Conservation (phyloP, 768 basidiomycete genomes). For the Filobasidium floriforme region DNA sequence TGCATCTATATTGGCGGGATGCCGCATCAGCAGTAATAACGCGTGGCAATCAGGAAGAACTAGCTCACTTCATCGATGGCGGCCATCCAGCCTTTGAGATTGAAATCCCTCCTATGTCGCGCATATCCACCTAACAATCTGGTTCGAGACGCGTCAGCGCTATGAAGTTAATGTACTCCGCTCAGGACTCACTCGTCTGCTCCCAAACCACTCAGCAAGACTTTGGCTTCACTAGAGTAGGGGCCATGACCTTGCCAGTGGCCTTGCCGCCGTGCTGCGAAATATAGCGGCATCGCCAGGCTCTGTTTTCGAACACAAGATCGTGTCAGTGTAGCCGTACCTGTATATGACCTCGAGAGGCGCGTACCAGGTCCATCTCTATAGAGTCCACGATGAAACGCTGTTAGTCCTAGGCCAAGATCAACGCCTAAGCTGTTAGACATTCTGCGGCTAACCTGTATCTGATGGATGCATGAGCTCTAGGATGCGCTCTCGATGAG, state of each 20-base stretch:
- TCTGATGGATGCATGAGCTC: conserved; percentile 43
- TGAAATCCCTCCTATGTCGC: conserved; percentile 72
- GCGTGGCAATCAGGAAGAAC: background rate
- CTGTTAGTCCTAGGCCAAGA: background rate
- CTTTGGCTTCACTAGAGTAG: conserved; percentile 69
- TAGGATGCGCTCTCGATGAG: conserved; percentile 60
- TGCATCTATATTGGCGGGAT: conserved; percentile 57
- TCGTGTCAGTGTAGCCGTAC: background rate
- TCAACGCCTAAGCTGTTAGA: background rate
- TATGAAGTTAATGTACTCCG: background rate
- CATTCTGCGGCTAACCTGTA: conserved; percentile 27
- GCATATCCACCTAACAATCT: conserved; percentile 82
- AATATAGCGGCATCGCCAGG: conserved; percentile 87
- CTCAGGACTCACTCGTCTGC: conserved; percentile 62
- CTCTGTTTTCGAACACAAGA: conserved; percentile 46
- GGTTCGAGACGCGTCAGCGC: background rate
- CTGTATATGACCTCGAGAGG: background rate
- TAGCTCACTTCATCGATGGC: conserved; percentile 66
- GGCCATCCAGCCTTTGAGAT: conserved; percentile 61
- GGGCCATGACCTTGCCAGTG: conserved; percentile 44
- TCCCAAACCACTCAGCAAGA: conserved; percentile 82
- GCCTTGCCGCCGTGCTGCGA: conserved; percentile 70
- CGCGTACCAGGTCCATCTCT: conserved; percentile 63
- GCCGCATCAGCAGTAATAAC: background rate
- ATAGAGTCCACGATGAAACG: background rate